Conservation (phyloP, 305 asterid species). For the Andrographis paniculata region DNA sequence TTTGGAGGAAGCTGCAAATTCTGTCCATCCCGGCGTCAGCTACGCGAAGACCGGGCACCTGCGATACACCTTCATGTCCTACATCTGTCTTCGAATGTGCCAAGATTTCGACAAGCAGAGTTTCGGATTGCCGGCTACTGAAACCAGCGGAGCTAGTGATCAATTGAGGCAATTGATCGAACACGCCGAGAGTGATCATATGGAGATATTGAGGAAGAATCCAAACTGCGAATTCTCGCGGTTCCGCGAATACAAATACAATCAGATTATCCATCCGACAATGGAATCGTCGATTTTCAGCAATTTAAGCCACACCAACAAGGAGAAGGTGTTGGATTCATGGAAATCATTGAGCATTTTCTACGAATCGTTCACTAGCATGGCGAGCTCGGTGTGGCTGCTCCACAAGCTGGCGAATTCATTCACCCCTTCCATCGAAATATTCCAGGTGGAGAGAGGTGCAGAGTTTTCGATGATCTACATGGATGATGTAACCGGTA, state of each 20-base stretch:
- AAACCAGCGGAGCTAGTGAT: constrained; percentile 18
- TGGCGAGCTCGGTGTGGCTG: constrained; percentile 91
- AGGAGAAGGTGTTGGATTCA: constrained; percentile 70
- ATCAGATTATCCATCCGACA: constrained; percentile 72
- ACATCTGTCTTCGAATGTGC: constrained; percentile 64
- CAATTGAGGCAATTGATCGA: constrained; percentile 54
- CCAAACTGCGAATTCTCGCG: constrained; percentile 61
- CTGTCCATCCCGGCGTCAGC: constrained; percentile 42
- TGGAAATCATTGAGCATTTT: constrained; percentile 76
- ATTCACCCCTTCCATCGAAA: constrained; percentile 60
- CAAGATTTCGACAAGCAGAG: constrained; percentile 57
- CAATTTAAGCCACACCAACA: constrained; percentile 56
- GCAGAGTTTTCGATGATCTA: constrained; percentile 69
- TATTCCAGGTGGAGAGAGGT: constrained; percentile 82
- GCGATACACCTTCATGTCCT: constrained; percentile 62
- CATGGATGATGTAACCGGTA: constrained; percentile 73
- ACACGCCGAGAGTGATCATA: constrained; percentile 59
- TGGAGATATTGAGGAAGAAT: constrained; percentile 63
- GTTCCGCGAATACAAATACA: constrained; percentile 75
- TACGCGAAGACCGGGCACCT: constrained; percentile 52
- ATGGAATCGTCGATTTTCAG: constrained; percentile 84
- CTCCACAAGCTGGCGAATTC: constrained; percentile 81
- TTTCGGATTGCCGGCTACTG: constrained; percentile 37
- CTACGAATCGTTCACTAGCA: constrained; percentile 68
- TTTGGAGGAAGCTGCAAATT: constrained; percentile 64